These are phyloP conservation scores for Peniophora sp. DNA, from an alignment of 1,284 basidiomycete genomes.

Conservation along the genomic window DNA sequence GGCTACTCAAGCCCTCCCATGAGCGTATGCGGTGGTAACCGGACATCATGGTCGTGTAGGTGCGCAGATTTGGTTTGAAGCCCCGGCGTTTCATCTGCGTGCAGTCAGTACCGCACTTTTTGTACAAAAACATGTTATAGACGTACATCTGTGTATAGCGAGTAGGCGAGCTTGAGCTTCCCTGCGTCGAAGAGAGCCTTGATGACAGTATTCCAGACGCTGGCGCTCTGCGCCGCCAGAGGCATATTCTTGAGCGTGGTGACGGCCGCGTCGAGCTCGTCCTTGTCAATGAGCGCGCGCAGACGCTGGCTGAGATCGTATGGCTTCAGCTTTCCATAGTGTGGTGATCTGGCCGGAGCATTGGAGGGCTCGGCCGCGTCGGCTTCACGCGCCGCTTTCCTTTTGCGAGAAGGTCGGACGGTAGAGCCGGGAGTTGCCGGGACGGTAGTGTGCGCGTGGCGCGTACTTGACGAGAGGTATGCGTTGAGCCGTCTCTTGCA, in stretches of 20 bases:
- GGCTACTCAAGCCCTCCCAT: constrained; percentile 48
- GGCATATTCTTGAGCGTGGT: constrained; percentile 55
- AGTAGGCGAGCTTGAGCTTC: constrained; percentile 48
- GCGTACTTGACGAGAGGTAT: neutral
- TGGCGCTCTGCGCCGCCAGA: constrained; percentile 58
- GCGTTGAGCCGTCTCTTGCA: neutral
- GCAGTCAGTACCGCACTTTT: neutral
- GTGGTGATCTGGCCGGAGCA: neutral
- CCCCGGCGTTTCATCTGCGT: constrained; percentile 74
- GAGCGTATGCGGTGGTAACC: constrained; percentile 50
- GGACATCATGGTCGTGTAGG: constrained; percentile 56
- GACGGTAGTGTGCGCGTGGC: too few relatives aligned
- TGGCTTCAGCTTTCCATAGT: constrained; percentile 36
- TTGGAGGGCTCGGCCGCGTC: too few relatives aligned
- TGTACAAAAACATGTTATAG: neutral
- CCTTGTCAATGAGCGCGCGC: constrained; percentile 42
- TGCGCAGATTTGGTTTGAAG: constrained; percentile 54
- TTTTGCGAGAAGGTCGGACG: too few relatives aligned
- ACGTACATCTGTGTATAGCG: constrained; percentile 61
- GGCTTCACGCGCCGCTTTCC: too few relatives aligned
- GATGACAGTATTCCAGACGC: constrained; percentile 71
- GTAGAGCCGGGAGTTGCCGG: too few relatives aligned
- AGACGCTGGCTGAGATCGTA: constrained; percentile 51
- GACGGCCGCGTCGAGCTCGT: constrained; percentile 52
- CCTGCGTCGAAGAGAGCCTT: constrained; percentile 46